These are phyloP conservation scores for Hymenoscyphus salicellus DNA, from an alignment of 2,329 filamentous ascomycete species.

Conservation along the genomic window DNA sequence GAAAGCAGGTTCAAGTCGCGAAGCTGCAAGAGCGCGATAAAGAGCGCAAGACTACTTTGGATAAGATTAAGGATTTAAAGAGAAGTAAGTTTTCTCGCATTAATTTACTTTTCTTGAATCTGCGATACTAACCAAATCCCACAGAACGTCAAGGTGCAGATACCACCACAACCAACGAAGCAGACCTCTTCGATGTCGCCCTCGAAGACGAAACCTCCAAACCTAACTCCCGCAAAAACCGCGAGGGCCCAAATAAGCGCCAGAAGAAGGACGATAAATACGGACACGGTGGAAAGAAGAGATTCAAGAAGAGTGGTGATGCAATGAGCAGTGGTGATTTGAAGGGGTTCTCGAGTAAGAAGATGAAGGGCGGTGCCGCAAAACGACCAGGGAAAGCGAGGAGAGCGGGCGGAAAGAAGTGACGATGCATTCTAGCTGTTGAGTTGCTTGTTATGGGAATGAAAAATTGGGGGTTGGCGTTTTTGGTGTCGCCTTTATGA, in stretches of 20 bases:
- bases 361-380: conserved; percentile 68
- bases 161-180: conserved; percentile 61
- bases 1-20: conserved; percentile 94
- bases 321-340: conserved; percentile 78
- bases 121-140: conserved; percentile 14
- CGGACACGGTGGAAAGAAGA: conserved; percentile 95
- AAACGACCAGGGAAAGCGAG: conserved; percentile 49
- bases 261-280: conserved; percentile 94
- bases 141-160: conserved; percentile 78
- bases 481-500: not conserved
- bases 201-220: conserved; percentile 57
- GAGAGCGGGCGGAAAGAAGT: conserved; percentile 34
- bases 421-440: not conserved
- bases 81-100: conserved; percentile 65
- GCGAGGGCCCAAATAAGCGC: conserved; percentile 65
- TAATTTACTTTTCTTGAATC: conserved; percentile 26
- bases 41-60: conserved; percentile 86
- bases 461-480: not conserved
- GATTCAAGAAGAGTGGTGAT: conserved; percentile 85
- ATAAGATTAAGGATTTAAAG: conserved; percentile 94
- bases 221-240: conserved; percentile 40
- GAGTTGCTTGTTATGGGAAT: not conserved
- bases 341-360: conserved; percentile 73
- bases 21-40: conserved; percentile 93
- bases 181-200: conserved; percentile 87